Evolutionary conservation across 2,329 filamentous ascomycete species (phyloP).

Genomic region (Trichoderma atrobrunneum): DNA sequence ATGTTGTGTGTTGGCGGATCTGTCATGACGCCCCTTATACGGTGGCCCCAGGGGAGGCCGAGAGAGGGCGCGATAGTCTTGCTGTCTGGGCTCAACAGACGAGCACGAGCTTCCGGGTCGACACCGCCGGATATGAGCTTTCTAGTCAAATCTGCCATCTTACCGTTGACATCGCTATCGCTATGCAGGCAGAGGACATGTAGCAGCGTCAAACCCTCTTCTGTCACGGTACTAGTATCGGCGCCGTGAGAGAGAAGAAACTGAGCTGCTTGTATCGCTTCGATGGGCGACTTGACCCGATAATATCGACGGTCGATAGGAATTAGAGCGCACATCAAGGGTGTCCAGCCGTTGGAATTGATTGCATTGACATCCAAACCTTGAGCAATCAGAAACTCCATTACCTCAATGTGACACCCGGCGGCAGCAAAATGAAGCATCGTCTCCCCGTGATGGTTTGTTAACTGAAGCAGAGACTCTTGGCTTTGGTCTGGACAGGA

Average conservation of each 20-base stretch:
- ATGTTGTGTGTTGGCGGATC: background rate
- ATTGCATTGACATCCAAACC: conserved; percentile 25
- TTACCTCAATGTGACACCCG: conserved; percentile 23
- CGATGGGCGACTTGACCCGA: background rate
- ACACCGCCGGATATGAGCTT: conserved; percentile 19
- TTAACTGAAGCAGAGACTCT: conserved; percentile 11
- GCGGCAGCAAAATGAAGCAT: conserved; percentile 31
- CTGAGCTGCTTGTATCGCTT: conserved; percentile 19
- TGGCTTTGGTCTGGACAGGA: background rate
- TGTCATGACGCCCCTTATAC: background rate
- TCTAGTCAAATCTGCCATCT: conserved; percentile 10
- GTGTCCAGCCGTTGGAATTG: conserved; percentile 31
- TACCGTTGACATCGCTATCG: background rate
- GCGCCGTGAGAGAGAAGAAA: conserved; percentile 28
- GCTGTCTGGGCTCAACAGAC: background rate
- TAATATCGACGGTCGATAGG: background rate
- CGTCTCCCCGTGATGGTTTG: conserved; percentile 26
- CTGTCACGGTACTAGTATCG: conserved; percentile 20
- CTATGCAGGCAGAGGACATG: conserved; percentile 24
- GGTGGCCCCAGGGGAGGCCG: background rate
- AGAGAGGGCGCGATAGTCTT: background rate
- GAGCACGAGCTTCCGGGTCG: conserved; percentile 15
- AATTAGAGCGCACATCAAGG: conserved; percentile 29
- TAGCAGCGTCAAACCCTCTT: conserved; percentile 29
- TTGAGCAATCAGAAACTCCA: conserved; percentile 23